Evolutionary conservation across 805 yeast species (phyloP).

Genomic region (Torulaspora indica): DNA sequence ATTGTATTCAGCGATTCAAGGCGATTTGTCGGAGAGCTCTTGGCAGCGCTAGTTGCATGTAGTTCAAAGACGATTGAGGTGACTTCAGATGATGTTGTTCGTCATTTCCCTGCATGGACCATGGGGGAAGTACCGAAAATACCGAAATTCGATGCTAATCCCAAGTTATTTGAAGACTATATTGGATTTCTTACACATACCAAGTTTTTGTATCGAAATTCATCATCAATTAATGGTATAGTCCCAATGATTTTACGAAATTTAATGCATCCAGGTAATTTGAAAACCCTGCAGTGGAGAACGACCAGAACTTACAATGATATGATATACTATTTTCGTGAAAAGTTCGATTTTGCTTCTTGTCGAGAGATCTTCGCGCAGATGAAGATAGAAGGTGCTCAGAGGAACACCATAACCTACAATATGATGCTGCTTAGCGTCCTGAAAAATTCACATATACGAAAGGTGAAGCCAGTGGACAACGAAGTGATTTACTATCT

Average conservation of each 20-base stretch:
- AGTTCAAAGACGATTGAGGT: conserved; percentile 13
- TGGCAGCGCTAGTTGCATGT: conserved; percentile 16
- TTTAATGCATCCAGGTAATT: conserved; percentile 40
- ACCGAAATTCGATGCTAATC: conserved; percentile 32
- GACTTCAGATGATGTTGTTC: conserved; percentile 15
- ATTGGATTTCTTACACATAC: conserved; percentile 39
- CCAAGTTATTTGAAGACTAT: conserved; percentile 31
- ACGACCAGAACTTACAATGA: conserved; percentile 37
- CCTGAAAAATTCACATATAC: conserved; percentile 27
- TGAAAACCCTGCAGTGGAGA: conserved; percentile 32
- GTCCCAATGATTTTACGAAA: conserved; percentile 38
- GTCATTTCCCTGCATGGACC: conserved; percentile 19
- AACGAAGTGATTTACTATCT: conserved; percentile 32
- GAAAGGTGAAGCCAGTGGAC: conserved; percentile 28
- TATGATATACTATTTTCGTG: conserved; percentile 38
- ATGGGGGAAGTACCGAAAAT: conserved; percentile 38
- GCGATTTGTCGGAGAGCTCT: conserved; percentile 17
- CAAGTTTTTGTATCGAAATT: conserved; percentile 34
- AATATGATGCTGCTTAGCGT: conserved; percentile 38
- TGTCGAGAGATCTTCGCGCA: conserved; percentile 40
- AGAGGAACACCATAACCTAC: conserved; percentile 39
- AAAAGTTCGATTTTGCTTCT: conserved; percentile 39
- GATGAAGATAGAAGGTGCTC: conserved; percentile 36
- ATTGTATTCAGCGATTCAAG: conserved; percentile 14
- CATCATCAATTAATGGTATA: conserved; percentile 39